Evolutionary conservation across 305 asterid species (phyloP).

Genomic region (Fraxinus velutina): DNA sequence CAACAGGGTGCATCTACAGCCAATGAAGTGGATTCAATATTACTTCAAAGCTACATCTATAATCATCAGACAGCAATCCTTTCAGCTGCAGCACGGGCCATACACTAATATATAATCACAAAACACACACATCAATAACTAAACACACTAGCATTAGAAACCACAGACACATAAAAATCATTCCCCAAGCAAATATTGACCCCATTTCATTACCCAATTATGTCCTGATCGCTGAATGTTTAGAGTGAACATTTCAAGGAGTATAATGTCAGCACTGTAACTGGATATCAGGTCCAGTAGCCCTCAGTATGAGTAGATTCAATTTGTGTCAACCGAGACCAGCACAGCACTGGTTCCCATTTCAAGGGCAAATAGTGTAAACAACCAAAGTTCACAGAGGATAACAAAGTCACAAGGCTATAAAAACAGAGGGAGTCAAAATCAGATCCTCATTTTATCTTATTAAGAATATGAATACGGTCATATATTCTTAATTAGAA

Average conservation of each 20-base stretch:
- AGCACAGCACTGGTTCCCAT: conserved; percentile 20
- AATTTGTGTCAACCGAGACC: conserved; percentile 9
- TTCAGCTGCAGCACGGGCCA: not conserved
- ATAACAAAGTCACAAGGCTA: not conserved
- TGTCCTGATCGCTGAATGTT: not conserved
- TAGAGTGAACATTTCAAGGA: not conserved
- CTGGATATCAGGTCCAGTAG: not conserved
- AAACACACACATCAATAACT: not conserved
- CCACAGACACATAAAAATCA: not conserved
- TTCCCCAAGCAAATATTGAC: not conserved
- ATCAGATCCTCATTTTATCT: not conserved
- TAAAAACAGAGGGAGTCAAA: not conserved
- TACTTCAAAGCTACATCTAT: not conserved
- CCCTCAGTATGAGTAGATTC: not conserved
- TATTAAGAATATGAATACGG: not conserved
- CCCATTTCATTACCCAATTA: not conserved
- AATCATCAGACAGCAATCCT: not conserved
- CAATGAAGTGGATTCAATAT: not conserved
- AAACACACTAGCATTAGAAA: not conserved
- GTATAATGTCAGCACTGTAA: not conserved
- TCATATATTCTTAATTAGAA: not conserved
- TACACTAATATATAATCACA: not conserved
- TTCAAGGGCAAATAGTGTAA: not conserved
- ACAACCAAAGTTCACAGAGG: not conserved
- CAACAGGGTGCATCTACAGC: not conserved